Percentiles rank a stretch among this genome's conserved stretches.
Conservation (phyloP, 331 rosid species). For the Phaseolus coccineus region DNA sequence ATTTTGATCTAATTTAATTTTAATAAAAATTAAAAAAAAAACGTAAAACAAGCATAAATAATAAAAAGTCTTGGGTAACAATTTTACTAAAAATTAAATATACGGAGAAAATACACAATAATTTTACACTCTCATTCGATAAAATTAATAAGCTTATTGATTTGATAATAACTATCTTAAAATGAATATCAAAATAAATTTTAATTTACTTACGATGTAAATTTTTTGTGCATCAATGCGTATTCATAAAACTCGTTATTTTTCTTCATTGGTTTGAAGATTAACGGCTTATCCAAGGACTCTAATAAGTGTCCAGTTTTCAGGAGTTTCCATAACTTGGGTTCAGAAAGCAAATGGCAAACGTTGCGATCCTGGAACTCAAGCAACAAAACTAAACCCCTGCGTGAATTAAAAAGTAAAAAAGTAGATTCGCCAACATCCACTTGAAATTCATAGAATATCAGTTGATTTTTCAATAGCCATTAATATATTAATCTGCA, state of each 20-base stretch:
- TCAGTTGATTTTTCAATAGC: constrained; percentile 41
- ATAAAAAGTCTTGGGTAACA: too few relatives aligned
- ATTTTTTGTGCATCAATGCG: too few relatives aligned
- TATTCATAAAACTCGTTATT: too few relatives aligned
- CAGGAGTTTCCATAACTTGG: constrained; percentile 2
- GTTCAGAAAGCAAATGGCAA: neutral
- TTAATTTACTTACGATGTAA: too few relatives aligned
- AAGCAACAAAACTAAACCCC: constrained; percentile 7
- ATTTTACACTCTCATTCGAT: too few relatives aligned
- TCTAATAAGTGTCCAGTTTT: neutral
- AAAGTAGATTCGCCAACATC: constrained; percentile 19
- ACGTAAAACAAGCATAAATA: neutral
- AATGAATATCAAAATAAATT: too few relatives aligned
- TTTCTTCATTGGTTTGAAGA: too few relatives aligned
- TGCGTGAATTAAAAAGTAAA: neutral
- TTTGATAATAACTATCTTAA: too few relatives aligned
- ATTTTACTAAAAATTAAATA: too few relatives aligned
- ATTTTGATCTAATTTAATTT: neutral
- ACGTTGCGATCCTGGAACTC: neutral
- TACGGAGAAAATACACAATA: too few relatives aligned
- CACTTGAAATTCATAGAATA: constrained; percentile 36
- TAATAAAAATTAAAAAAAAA: neutral
- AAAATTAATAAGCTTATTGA: too few relatives aligned
- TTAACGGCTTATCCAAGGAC: too few relatives aligned
- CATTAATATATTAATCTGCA: constrained; percentile 47